Percentiles rank a stretch among this genome's conserved stretches.
These are phyloP conservation scores for Angophora floribunda DNA, from an alignment of 345 rosid genomes.

Conservation along the genomic window DNA sequence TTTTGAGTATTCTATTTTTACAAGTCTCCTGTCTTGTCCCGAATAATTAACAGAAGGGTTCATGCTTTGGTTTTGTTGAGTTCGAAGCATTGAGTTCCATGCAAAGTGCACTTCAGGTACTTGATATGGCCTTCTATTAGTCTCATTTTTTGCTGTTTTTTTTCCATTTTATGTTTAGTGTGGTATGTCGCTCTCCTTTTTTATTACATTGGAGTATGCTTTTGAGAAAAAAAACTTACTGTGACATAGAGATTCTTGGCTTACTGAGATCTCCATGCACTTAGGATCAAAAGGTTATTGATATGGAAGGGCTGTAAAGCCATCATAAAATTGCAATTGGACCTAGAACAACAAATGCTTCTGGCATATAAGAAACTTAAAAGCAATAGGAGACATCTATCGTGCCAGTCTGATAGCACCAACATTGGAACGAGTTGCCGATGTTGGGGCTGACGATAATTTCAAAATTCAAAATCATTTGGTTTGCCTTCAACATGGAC, in stretches of 20 bases:
- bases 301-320: background rate
- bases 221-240: background rate
- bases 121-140: background rate
- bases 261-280: background rate
- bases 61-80: slow-evolving; percentile 71
- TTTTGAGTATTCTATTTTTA: background rate
- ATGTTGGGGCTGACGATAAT: background rate
- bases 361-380: background rate
- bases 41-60: slow-evolving; percentile 24
- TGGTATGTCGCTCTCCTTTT: background rate
- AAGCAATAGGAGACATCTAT: background rate
- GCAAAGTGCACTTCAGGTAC: slow-evolving; percentile 58
- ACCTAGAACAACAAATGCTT: background rate
- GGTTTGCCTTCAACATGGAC: background rate
- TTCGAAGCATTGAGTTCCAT: slow-evolving; percentile 41
- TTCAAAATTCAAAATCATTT: background rate
- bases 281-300: background rate
- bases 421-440: background rate
- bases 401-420: background rate
- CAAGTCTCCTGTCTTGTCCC: background rate
- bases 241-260: background rate
- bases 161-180: background rate
- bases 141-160: background rate
- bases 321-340: background rate
- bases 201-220: background rate